A percentile compares a stretch with the other conserved stretches of the same genome.
These are phyloP conservation scores for Biscogniauxia sp. DNA, from an alignment of 2,329 filamentous ascomycete genomes.

Conservation along the genomic window DNA sequence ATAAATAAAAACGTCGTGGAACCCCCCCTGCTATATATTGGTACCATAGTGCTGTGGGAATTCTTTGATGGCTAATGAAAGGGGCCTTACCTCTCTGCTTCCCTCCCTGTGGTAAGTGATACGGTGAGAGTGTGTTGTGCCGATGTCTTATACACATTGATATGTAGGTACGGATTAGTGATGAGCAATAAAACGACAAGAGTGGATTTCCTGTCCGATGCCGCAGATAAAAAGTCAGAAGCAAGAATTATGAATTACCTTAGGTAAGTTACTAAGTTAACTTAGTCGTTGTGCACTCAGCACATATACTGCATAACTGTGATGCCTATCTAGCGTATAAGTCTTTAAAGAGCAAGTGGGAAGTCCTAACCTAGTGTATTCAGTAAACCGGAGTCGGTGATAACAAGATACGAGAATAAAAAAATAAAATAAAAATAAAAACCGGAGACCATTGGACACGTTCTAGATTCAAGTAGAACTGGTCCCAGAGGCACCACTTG, in stretches of 20 bases:
- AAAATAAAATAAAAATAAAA: neutral
- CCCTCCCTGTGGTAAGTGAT: neutral
- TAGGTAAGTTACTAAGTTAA: no score
- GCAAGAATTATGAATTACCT: no score
- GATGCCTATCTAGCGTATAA: neutral
- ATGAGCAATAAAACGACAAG: no score
- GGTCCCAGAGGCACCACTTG: neutral
- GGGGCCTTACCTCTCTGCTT: neutral
- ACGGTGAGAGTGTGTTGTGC: neutral
- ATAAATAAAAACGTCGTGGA: neutral
- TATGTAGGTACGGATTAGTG: no score
- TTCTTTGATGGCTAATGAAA: neutral
- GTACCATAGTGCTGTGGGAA: neutral
- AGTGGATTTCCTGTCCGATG: no score
- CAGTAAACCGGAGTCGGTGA: neutral
- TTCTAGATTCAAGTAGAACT: neutral
- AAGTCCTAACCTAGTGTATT: neutral
- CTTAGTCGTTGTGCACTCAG: no score
- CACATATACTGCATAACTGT: neutral
- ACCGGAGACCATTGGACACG: neutral
- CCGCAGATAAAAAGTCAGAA: no score
- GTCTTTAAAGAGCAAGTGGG: neutral
- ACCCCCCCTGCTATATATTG: neutral
- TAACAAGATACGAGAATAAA: neutral
- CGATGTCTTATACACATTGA: no score